These are phyloP conservation scores for Corrigiola litoralis DNA, from an alignment of 179 eudicot genomes.

Conservation along the genomic window DNA sequence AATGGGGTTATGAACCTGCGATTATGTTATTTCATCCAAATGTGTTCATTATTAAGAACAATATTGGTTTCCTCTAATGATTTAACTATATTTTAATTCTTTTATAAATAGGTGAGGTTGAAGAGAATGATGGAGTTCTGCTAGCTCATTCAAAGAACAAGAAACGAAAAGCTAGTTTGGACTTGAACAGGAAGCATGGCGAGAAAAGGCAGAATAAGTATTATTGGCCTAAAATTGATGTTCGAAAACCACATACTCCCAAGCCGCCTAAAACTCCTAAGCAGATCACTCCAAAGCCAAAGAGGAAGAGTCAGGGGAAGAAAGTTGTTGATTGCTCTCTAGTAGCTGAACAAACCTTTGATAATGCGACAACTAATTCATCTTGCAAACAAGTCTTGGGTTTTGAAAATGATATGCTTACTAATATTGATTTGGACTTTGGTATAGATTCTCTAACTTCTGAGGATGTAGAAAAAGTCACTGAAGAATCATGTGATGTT, in stretches of 20 bases:
- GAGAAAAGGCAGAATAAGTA: slow-evolving; percentile 48
- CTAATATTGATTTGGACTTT: neutral
- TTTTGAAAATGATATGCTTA: neutral
- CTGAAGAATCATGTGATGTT: too few species aligned
- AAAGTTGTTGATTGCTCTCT: neutral
- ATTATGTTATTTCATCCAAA: too few species aligned
- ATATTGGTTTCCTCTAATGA: too few species aligned
- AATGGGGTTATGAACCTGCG: too few species aligned
- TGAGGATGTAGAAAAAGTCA: neutral
- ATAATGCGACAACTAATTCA: neutral
- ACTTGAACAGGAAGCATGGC: slow-evolving; percentile 41
- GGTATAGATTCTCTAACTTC: neutral
- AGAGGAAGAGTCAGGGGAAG: slow-evolving; percentile 35
- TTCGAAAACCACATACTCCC: slow-evolving; percentile 45
- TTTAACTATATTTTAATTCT: too few species aligned
- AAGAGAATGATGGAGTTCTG: neutral
- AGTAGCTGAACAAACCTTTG: neutral
- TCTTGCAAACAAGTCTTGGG: neutral
- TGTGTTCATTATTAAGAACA: too few species aligned
- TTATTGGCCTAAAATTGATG: slow-evolving; percentile 63
- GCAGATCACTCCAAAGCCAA: slow-evolving; percentile 27
- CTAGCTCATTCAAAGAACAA: slow-evolving; percentile 5
- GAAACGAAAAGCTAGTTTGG: slow-evolving; percentile 27
- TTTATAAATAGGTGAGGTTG: neutral
- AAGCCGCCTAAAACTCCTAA: slow-evolving; percentile 22